A percentile compares a stretch with the other conserved stretches of the same genome.
Conservation (phyloP, 75 land plant genomes). For the Ceratopteris richardii region DNA sequence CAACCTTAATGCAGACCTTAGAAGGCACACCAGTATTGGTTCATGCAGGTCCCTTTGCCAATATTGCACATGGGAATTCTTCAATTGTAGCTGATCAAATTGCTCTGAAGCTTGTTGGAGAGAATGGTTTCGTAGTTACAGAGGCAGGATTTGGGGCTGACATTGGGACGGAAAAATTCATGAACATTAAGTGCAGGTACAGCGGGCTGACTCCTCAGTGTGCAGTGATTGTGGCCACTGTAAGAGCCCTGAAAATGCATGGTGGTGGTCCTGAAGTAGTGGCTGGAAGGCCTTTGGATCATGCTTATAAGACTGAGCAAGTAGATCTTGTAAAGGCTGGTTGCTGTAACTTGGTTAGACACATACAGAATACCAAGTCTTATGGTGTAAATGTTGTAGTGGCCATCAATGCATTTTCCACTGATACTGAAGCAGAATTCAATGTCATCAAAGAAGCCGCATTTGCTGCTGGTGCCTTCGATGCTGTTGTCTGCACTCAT, state of each 20-base stretch:
- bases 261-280: slow-evolving; percentile 96
- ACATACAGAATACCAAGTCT: slow-evolving; percentile 66
- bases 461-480: slow-evolving; percentile 89
- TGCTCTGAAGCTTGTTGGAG: slow-evolving; percentile 86
- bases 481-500: slow-evolving; percentile 90
- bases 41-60: slow-evolving; percentile 99
- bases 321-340: slow-evolving; percentile 78
- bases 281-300: slow-evolving; percentile 90
- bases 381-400: slow-evolving; percentile 97
- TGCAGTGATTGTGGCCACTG: slow-evolving; percentile 89
- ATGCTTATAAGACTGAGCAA: slow-evolving; percentile 73
- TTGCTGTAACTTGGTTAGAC: slow-evolving; percentile 69
- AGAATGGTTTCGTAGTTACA: slow-evolving; percentile 85
- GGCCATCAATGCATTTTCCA: slow-evolving; percentile 79
- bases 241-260: slow-evolving; percentile 96
- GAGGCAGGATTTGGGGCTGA: slow-evolving; percentile 99
- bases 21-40: slow-evolving; percentile 98
- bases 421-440: slow-evolving; percentile 80
- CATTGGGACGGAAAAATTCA: slow-evolving; percentile 92
- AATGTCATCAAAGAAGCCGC: slow-evolving; percentile 70
- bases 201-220: slow-evolving; percentile 91
- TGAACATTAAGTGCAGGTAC: slow-evolving; percentile 90
- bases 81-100: slow-evolving; percentile 98
- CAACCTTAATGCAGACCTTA: slow-evolving; percentile 94
- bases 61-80: slow-evolving; percentile 98